Conservation (phyloP, 2,329 filamentous ascomycete species). For the Aspergillus transmontanensis region DNA sequence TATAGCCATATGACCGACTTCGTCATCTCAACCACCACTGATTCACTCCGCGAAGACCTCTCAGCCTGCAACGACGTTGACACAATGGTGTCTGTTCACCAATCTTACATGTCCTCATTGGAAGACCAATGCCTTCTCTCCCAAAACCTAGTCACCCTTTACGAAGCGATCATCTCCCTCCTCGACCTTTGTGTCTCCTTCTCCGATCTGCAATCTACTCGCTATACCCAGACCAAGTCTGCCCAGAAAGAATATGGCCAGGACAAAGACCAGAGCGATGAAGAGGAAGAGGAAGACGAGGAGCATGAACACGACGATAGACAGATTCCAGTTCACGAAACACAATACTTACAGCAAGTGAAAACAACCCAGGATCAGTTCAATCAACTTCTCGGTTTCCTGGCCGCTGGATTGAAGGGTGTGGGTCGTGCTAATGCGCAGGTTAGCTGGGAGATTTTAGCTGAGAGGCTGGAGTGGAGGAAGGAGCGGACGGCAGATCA, state of each 20-base stretch:
- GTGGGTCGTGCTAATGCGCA: constrained; percentile 74
- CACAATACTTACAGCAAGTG: constrained; percentile 57
- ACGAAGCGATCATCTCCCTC: constrained; percentile 71
- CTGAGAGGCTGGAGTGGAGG: constrained; percentile 71
- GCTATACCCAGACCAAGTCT: constrained; percentile 33
- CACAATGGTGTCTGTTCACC: constrained; percentile 73
- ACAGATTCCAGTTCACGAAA: constrained; percentile 40
- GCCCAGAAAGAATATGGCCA: constrained; percentile 6
- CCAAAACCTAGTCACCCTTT: constrained; percentile 68
- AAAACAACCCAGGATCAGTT: constrained; percentile 63
- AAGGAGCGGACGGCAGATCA: constrained; percentile 13
- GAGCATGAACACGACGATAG: constrained; percentile 28
- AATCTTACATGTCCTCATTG: constrained; percentile 63
- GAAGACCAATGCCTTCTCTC: constrained; percentile 71
- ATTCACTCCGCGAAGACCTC: constrained; percentile 61
- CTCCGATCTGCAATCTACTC: constrained; percentile 58
- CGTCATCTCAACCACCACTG: constrained; percentile 65
- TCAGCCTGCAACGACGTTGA: constrained; percentile 71
- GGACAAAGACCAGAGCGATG: constrained; percentile 6
- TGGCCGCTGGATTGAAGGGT: constrained; percentile 71
- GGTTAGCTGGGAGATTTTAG: constrained; percentile 76
- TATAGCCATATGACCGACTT: constrained; percentile 76
- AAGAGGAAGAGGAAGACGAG: constrained; percentile 24
- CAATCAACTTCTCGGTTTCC: constrained; percentile 67
- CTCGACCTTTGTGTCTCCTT: constrained; percentile 75